These are phyloP conservation scores for Cruciata laevipes DNA, from an alignment of 257 asterid genomes.

Conservation along the genomic window DNA sequence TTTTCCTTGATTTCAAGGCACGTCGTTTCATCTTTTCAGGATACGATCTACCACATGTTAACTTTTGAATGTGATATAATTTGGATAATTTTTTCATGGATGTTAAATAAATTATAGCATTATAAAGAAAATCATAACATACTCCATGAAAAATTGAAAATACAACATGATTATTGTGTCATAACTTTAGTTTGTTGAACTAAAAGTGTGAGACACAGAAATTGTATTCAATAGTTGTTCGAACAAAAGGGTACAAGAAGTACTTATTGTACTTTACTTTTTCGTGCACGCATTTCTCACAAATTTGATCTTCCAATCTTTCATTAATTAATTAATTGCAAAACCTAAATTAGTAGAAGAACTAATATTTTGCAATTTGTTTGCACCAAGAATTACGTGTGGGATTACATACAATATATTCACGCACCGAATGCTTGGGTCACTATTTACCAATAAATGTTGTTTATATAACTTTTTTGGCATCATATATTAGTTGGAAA, in stretches of 20 bases:
- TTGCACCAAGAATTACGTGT: conserved; percentile 1
- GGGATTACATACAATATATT: background rate
- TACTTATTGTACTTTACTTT: background rate
- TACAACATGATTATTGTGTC: background rate
- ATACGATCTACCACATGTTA: no score
- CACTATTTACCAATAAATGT: background rate
- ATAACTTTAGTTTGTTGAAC: background rate
- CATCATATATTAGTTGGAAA: background rate
- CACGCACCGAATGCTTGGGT: background rate
- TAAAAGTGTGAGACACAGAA: background rate
- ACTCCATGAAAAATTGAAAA: no score
- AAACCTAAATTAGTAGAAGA: background rate
- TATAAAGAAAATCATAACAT: no score
- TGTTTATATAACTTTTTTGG: background rate
- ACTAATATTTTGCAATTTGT: background rate
- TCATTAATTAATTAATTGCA: background rate
- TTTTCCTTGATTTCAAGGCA: background rate
- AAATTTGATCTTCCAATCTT: background rate
- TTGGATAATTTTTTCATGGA: no score
- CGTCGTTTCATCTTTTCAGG: no score
- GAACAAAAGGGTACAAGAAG: background rate
- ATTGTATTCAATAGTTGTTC: background rate
- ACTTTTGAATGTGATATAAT: no score
- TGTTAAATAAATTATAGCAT: no score
- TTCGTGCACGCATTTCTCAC: conserved; percentile 18